These are phyloP conservation scores for Salmacisia buchloeana DNA, from an alignment of 1,284 basidiomycete species.

Conservation along the genomic window DNA sequence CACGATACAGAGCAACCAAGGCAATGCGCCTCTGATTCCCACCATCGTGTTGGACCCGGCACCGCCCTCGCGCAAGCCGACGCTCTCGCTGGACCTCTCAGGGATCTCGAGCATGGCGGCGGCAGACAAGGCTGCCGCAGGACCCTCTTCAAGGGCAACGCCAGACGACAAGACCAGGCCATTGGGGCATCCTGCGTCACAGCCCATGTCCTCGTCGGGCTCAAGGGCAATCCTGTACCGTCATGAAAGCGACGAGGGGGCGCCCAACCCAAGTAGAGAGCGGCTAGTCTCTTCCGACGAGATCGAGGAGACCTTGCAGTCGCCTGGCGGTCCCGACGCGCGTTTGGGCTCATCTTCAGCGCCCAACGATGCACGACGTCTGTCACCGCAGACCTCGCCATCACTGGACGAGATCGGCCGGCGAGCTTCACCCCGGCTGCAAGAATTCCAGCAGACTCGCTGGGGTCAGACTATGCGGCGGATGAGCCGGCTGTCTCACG, in stretches of 20 bases:
- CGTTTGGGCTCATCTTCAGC: not conserved
- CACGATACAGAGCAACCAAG: too few relatives aligned
- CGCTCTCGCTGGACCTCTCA: not conserved
- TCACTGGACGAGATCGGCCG: constrained; percentile 22
- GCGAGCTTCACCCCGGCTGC: constrained; percentile 25
- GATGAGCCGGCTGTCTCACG: constrained; percentile 14
- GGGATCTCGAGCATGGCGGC: not conserved
- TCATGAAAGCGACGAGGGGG: constrained; percentile 9
- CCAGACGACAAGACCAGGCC: not conserved
- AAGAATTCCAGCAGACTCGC: constrained; percentile 26
- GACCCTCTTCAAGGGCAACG: too few relatives aligned
- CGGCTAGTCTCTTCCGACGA: not conserved
- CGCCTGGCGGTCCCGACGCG: not conserved
- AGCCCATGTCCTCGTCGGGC: not conserved
- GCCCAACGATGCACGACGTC: not conserved
- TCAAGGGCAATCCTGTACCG: constrained; percentile 5
- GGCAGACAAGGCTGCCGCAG: too few relatives aligned
- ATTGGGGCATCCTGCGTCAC: not conserved
- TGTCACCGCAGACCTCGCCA: constrained; percentile 4
- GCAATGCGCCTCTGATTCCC: not conserved
- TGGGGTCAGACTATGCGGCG: constrained; percentile 35
- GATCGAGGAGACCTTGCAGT: not conserved
- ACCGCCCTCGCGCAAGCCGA: constrained; percentile 1
- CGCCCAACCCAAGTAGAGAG: not conserved
- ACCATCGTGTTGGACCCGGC: constrained; percentile 5